Percentiles rank a stretch among this genome's conserved stretches.
These are phyloP conservation scores for Vigna trinervia DNA, from an alignment of 306 rosid genomes.

Conservation along the genomic window DNA sequence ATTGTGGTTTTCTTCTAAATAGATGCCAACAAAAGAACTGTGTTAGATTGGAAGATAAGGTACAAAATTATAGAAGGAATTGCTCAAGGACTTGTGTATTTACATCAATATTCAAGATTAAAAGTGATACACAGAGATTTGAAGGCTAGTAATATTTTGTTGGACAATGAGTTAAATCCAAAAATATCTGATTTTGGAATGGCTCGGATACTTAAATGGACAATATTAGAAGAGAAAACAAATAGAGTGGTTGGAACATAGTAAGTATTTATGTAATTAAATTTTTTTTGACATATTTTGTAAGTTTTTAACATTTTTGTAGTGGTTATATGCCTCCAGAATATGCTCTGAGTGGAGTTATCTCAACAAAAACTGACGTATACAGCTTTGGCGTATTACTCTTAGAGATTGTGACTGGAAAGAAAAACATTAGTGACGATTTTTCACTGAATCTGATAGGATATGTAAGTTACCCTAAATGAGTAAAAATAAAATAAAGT, in stretches of 20 bases:
- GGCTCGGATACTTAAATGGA: not conserved
- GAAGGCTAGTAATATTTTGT: not conserved
- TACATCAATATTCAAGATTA: constrained; percentile 13
- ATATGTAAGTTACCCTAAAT: not conserved
- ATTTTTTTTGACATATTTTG: too few relatives aligned
- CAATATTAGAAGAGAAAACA: not conserved
- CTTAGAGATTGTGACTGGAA: not conserved
- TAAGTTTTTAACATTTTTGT: not conserved
- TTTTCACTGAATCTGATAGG: not conserved
- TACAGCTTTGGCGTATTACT: not conserved
- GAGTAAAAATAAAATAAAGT: too few relatives aligned
- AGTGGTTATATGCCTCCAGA: constrained; percentile 21
- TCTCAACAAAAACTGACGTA: not conserved
- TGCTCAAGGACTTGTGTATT: not conserved
- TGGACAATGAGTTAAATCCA: not conserved
- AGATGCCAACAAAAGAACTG: not conserved
- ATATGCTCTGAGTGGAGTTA: not conserved
- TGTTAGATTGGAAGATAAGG: not conserved
- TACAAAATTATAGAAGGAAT: not conserved
- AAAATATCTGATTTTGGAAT: constrained; percentile 17
- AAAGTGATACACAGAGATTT: not conserved
- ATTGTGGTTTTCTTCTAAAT: too few relatives aligned
- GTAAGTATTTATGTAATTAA: not conserved
- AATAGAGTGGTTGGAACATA: not conserved
- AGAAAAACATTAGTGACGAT: not conserved